Base-by-base conservation (phyloP, 345 rosid species). In the Brassica carinata region DNA sequence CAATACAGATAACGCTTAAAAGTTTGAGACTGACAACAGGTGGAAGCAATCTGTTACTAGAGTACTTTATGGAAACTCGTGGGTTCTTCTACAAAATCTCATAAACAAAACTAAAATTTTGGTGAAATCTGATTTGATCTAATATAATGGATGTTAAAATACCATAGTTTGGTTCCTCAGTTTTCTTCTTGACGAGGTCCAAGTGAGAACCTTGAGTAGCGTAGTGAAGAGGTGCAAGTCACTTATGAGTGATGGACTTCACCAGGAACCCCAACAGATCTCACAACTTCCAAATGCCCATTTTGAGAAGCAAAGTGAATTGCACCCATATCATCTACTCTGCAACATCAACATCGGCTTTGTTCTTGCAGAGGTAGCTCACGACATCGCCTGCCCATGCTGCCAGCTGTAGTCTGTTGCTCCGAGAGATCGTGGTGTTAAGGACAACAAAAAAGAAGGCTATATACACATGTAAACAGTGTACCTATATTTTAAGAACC, bases 321-420 rank as follows among this genome's bases (percentile, higher is more conserved):
- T 5, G 98, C 97, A 9, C 97, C 94, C 98, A 93, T 93, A 82
- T 96, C 96, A 82, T 96, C 99, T 86, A 93, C 88, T 31, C 98
- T 67, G 97, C 93, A 67, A 98, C 98, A 29, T 97, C 93, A 15
- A 86, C 92, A 87, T 96, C 99, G 1, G 99, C 99, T 78, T 92
- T 96, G 48, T 90, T 82, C 82, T 92, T 88, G 91, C 98, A 93
- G 68, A 96, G 89, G 79, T 89, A 90, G 81, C 82, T 86, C 55
- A 89, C 95, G 18, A 89, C 92, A 83, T 88, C 26, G 26, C 26
- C 26, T 23, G 26, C 26, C 26, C 26, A 23, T 23, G 26, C 26
- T 23, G 26, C 26, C 26, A 23, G 26, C 2, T 23, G 26, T 23
- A 23, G 26, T 1, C 26, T 23, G 26, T 23, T 23, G 26, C 26